Percentiles rank a stretch among this genome's conserved stretches.
Evolutionary conservation across 2,329 filamentous ascomycete genomes (phyloP).

Genomic region (Aspergillus novofumigatus): DNA sequence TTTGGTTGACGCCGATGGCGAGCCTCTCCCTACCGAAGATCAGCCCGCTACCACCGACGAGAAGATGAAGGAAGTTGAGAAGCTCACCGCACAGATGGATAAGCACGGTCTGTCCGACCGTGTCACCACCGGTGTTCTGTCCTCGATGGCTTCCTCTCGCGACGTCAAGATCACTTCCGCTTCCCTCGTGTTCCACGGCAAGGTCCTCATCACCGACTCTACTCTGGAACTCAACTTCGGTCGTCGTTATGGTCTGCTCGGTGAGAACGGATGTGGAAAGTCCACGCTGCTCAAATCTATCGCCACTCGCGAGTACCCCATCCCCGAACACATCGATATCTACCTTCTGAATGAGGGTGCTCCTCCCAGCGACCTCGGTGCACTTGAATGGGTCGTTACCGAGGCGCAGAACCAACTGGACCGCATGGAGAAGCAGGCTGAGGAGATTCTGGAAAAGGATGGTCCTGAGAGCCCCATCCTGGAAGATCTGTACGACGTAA

Average conservation of each 20-base stretch:
- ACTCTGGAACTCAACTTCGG: constrained; percentile 90
- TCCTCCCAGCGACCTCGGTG: constrained; percentile 79
- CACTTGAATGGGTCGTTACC: constrained; percentile 93
- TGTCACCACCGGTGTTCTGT: constrained; percentile 94
- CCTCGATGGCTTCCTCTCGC: constrained; percentile 77
- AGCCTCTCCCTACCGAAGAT: constrained; percentile 51
- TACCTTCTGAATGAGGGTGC: constrained; percentile 98
- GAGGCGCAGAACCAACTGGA: constrained; percentile 93
- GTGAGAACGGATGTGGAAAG: constrained; percentile 99
- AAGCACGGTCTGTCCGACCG: constrained; percentile 94
- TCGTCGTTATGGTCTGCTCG: constrained; percentile 87
- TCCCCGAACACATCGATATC: constrained; percentile 95
- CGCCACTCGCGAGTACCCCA: constrained; percentile 86
- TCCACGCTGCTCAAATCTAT: constrained; percentile 96
- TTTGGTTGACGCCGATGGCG: constrained; percentile 61
- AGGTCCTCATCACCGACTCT: constrained; percentile 89
- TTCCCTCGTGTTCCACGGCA: constrained; percentile 95
- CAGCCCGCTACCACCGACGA: constrained; percentile 65
- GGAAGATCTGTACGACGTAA: constrained; percentile 92
- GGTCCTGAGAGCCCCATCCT: constrained; percentile 87
- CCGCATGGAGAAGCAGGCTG: constrained; percentile 80
- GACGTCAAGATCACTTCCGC: constrained; percentile 96
- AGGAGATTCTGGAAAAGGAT: constrained; percentile 85
- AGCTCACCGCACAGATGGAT: constrained; percentile 88
- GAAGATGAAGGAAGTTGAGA: constrained; percentile 77